Percentiles rank a stretch among this genome's conserved stretches.
phyloP scores from a whole-genome alignment of 139 green algal species.

The Volvox africanus region DNA sequence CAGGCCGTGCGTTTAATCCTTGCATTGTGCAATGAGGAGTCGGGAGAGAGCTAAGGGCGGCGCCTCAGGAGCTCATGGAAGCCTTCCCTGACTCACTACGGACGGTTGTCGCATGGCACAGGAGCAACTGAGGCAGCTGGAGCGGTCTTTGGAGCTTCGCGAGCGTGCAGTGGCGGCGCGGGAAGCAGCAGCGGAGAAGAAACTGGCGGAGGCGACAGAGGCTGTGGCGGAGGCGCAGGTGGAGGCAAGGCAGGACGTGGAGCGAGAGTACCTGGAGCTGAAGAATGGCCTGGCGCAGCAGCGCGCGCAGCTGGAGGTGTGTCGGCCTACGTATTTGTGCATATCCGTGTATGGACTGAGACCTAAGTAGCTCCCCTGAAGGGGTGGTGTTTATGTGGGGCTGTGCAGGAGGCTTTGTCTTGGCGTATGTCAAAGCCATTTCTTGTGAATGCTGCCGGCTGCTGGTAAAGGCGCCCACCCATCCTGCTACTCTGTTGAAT shows the following conservation, averaged over 20 bases:
- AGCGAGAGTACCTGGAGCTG: conserved; percentile 66
- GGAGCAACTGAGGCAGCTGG: conserved; percentile 62
- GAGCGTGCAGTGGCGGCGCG: conserved; percentile 59
- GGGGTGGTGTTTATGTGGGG: too few relatives aligned
- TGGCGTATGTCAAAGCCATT: too few relatives aligned
- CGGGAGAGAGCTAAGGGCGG: too few relatives aligned
- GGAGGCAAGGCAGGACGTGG: conserved; percentile 36
- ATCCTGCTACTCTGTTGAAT: neutral
- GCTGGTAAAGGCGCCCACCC: too few relatives aligned
- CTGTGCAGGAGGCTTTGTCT: too few relatives aligned
- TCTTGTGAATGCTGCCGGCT: too few relatives aligned
- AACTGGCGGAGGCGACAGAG: conserved; percentile 54
- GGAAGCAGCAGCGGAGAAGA: conserved; percentile 56
- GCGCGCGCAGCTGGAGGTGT: conserved; percentile 62
- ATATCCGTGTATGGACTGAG: too few relatives aligned
- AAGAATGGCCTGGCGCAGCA: conserved; percentile 51
- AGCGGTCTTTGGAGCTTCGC: conserved; percentile 57
- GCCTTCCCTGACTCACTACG: too few relatives aligned
- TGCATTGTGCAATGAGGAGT: too few relatives aligned
- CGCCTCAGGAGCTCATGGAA: too few relatives aligned
- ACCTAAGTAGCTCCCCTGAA: too few relatives aligned
- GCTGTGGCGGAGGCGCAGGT: conserved; percentile 37
- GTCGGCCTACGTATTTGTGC: neutral
- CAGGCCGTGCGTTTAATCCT: too few relatives aligned
- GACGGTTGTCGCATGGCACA: conserved; percentile 5